Conservation (phyloP, 495 filamentous ascomycete species). For the Achaetomiella virescens region DNA sequence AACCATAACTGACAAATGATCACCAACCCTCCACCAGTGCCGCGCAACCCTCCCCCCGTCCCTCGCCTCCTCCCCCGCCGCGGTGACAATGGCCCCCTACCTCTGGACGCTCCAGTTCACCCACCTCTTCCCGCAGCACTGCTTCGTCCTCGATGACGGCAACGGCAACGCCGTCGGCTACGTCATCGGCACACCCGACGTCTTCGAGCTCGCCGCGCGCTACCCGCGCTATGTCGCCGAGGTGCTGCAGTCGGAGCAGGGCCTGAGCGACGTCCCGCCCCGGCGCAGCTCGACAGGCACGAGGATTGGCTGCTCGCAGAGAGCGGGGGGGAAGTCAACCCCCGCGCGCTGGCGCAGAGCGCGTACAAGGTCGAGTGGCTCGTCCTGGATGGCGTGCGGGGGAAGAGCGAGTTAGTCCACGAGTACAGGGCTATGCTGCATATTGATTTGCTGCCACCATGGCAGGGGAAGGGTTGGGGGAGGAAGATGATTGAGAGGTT, state of each 20-base stretch:
- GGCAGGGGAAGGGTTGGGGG: conserved; percentile 35
- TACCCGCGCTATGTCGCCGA: conserved; percentile 29
- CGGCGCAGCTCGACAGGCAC: conserved; percentile 16
- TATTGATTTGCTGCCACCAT: conserved; percentile 34
- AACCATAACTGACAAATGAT: not conserved
- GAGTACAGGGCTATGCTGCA: conserved; percentile 37
- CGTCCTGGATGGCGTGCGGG: conserved; percentile 26
- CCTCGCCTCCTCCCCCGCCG: conserved; percentile 21
- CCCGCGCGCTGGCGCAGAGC: conserved; percentile 24
- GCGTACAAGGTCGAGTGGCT: conserved; percentile 33
- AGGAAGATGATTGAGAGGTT: conserved; percentile 33
- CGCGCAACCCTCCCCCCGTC: conserved; percentile 35
- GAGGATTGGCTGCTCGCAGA: conserved; percentile 18
- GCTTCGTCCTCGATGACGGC: conserved; percentile 39
- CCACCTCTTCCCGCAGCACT: conserved; percentile 29
- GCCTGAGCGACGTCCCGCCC: conserved; percentile 17
- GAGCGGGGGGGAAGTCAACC: conserved; percentile 19
- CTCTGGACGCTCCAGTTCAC: conserved; percentile 42
- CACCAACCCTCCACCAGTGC: conserved; percentile 24
- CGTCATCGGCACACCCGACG: conserved; percentile 35
- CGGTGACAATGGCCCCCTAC: conserved; percentile 32
- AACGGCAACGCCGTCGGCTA: conserved; percentile 35
- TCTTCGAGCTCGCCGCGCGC: conserved; percentile 21
- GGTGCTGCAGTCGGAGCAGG: conserved; percentile 23
- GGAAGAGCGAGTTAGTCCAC: conserved; percentile 26